Percentiles rank a stretch among this genome's conserved stretches.
Conservation (phyloP, 2,329 filamentous ascomycete species). For the Tolypocladium sp. region DNA sequence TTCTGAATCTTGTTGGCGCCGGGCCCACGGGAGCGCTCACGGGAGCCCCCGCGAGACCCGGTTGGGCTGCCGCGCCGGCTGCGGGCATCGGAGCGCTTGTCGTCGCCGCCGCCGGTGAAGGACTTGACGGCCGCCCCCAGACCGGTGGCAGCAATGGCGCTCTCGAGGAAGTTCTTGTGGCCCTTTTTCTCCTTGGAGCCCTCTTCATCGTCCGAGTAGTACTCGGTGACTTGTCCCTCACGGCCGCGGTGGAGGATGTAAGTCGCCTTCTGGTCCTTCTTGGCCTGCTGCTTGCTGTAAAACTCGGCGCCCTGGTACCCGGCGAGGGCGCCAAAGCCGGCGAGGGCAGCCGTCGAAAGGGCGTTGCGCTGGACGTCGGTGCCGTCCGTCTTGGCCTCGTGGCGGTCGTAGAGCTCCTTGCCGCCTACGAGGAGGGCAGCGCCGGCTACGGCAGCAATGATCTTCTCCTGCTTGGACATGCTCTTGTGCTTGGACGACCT, state of each 20-base stretch:
- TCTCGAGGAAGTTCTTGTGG: constrained; percentile 56
- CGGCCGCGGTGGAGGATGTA: constrained; percentile 44
- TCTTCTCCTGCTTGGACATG: constrained; percentile 55
- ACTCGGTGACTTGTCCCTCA: constrained; percentile 41
- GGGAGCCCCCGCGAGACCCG: constrained; percentile 42
- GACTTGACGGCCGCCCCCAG: constrained; percentile 53
- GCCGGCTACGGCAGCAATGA: constrained; percentile 56
- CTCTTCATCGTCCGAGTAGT: constrained; percentile 50
- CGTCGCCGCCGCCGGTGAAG: constrained; percentile 39
- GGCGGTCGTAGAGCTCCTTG: constrained; percentile 58
- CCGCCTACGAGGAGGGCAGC: constrained; percentile 56
- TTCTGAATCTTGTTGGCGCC: constrained; percentile 60
- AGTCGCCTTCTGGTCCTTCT: constrained; percentile 45
- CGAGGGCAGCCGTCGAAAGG: constrained; percentile 50
- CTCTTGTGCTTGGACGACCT: constrained; percentile 31
- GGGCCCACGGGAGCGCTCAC: constrained; percentile 41
- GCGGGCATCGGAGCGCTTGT: constrained; percentile 29
- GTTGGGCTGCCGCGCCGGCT: constrained; percentile 37
- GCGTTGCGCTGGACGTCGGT: constrained; percentile 46
- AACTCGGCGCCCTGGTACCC: constrained; percentile 55
- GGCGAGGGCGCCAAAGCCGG: constrained; percentile 54
- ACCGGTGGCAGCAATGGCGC: constrained; percentile 51
- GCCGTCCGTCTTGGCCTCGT: constrained; percentile 43
- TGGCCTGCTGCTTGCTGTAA: constrained; percentile 52
- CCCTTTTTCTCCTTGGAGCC: constrained; percentile 47